Evolutionary conservation across 1,284 basidiomycete genomes (phyloP).

Genomic region (Ganoderma leucocontextum): DNA sequence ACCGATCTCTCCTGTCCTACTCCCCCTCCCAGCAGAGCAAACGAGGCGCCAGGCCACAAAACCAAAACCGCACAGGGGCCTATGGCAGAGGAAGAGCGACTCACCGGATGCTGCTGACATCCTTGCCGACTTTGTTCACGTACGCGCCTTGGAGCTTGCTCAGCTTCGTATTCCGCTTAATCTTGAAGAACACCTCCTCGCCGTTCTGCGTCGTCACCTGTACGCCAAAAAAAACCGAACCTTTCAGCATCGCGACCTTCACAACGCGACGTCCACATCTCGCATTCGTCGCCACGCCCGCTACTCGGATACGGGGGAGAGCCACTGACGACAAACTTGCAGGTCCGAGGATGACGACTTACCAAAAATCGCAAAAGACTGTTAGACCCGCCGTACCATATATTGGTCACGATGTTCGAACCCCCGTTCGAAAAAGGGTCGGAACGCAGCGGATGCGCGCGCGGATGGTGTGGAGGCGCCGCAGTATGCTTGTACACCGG

Average conservation of each 20-base stretch:
- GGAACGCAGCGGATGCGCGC: no score
- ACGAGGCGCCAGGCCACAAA: not conserved
- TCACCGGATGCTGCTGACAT: conserved; percentile 85
- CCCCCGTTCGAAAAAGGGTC: no score
- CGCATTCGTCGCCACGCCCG: not conserved
- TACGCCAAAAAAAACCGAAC: conserved; percentile 16
- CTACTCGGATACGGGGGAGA: not conserved
- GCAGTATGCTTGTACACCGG: no score
- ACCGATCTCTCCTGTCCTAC: not conserved
- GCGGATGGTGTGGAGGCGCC: no score
- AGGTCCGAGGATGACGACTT: not conserved
- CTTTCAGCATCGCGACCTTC: not conserved
- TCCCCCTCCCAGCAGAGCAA: not conserved
- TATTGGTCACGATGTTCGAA: no score
- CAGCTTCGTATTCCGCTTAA: conserved; percentile 93
- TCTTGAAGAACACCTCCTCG: conserved; percentile 98
- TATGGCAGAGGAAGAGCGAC: conserved; percentile 39
- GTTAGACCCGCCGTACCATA: no score
- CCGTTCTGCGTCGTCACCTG: conserved; percentile 82
- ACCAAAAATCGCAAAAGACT: no score
- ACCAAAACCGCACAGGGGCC: not conserved
- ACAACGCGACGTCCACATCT: no score
- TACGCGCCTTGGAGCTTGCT: conserved; percentile 95
- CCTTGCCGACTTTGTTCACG: conserved; percentile 93
- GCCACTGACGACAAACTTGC: conserved; percentile 7